Conservation (phyloP, 2,329 filamentous ascomycete species). For the Mycosphaerelloides madeirae region DNA sequence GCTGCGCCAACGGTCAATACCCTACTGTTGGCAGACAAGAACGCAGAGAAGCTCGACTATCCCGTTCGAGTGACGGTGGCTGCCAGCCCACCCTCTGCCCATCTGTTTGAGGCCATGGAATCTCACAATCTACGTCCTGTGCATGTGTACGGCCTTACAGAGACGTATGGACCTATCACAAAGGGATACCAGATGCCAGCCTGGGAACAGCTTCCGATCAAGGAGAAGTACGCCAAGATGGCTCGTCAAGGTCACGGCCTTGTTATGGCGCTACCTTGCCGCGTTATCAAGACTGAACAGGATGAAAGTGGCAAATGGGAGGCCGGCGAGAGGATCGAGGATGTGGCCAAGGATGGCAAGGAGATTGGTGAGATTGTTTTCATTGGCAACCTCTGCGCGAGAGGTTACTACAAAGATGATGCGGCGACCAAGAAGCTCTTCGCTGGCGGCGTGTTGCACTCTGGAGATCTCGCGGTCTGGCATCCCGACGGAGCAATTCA, state of each 20-base stretch:
- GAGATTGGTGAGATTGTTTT: constrained; percentile 85
- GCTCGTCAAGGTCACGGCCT: constrained; percentile 91
- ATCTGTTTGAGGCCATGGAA: constrained; percentile 92
- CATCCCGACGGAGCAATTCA: constrained; percentile 86
- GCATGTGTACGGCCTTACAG: constrained; percentile 82
- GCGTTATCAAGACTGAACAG: constrained; percentile 75
- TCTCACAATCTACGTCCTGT: constrained; percentile 80
- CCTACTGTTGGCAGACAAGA: constrained; percentile 72
- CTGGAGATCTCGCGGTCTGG: constrained; percentile 89
- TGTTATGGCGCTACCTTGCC: constrained; percentile 71
- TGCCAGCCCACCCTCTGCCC: constrained; percentile 80
- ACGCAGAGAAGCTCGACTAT: constrained; percentile 66
- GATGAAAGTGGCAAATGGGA: constrained; percentile 37
- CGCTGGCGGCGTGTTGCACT: constrained; percentile 78
- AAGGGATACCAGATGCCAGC: constrained; percentile 83
- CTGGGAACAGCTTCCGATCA: constrained; percentile 69
- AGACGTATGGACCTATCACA: constrained; percentile 94
- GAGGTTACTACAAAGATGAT: constrained; percentile 85
- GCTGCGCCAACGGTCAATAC: constrained; percentile 97
- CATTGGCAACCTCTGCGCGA: constrained; percentile 82
- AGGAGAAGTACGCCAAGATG: constrained; percentile 84
- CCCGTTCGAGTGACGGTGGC: constrained; percentile 86
- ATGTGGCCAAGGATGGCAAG: constrained; percentile 65
- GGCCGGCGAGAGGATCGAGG: constrained; percentile 54
- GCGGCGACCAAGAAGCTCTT: constrained; percentile 85